Evolutionary conservation across 176 grass and related monocot genomes (phyloP).

Genomic region (Stipa capillata): DNA sequence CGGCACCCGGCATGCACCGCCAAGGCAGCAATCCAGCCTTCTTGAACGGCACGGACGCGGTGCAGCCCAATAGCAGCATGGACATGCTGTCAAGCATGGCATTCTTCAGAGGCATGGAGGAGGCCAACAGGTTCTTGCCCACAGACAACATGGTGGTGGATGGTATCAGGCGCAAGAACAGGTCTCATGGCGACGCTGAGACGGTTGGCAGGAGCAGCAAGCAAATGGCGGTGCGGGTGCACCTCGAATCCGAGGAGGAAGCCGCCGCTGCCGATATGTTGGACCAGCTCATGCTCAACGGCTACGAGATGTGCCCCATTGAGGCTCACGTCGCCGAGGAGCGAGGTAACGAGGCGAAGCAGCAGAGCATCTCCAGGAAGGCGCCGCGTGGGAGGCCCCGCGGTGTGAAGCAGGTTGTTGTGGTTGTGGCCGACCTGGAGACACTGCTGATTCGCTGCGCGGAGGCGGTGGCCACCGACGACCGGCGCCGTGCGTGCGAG

Average conservation of each 20-base stretch:
- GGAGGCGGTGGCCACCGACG: conserved; percentile 36
- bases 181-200: neutral
- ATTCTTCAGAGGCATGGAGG: conserved; percentile 25
- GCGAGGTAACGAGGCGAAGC: no score
- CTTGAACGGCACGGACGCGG: neutral
- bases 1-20: neutral
- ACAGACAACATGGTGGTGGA: neutral
- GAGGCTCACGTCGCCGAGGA: neutral
- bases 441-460: conserved; percentile 48
- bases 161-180: no score
- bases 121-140: conserved; percentile 50
- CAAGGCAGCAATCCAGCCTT: neutral
- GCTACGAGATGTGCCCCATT: neutral
- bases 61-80: neutral
- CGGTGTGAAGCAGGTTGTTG: neutral
- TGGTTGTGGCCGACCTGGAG: conserved; percentile 35
- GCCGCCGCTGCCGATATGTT: conserved; percentile 15
- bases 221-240: neutral
- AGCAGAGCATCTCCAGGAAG: conserved; percentile 7
- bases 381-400: neutral
- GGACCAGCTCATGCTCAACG: conserved; percentile 29
- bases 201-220: conserved; percentile 15
- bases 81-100: neutral
- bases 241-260: conserved; percentile 4
- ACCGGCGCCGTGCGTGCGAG: conserved; percentile 14